Conservation (phyloP, 352 stramenopile species). For the Phytophthora cryptogea region DNA sequence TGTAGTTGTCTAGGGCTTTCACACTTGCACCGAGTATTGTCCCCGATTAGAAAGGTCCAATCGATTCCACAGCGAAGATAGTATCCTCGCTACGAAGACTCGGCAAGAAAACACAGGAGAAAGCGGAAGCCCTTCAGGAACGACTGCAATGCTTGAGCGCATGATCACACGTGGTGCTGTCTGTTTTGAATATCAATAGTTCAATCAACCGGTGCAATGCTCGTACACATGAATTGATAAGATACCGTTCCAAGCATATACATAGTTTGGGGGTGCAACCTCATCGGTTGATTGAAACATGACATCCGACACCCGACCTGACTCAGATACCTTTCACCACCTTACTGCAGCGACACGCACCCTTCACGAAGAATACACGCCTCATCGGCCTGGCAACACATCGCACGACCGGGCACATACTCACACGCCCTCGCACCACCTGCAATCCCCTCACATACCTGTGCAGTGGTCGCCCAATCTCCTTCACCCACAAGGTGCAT, state of each 20-base stretch:
- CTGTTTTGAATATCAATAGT: too few species aligned
- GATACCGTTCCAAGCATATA: not conserved
- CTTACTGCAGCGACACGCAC: slow-evolving; percentile 45
- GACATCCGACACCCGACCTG: too few species aligned
- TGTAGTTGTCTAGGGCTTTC: not conserved
- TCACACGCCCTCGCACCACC: slow-evolving; percentile 61
- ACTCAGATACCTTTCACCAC: not conserved
- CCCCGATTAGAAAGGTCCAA: not conserved
- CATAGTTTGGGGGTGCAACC: not conserved
- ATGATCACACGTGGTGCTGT: too few species aligned
- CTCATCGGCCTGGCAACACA: slow-evolving; percentile 76
- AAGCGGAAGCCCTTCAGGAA: too few species aligned
- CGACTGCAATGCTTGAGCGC: too few species aligned
- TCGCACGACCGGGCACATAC: slow-evolving; percentile 62
- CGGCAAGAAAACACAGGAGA: too few species aligned
- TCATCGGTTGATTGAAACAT: too few species aligned
- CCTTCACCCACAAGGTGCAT: slow-evolving; percentile 47
- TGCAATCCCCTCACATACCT: slow-evolving; percentile 39
- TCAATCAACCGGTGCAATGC: too few species aligned
- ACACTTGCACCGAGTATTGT: not conserved
- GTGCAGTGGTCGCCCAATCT: slow-evolving; percentile 39
- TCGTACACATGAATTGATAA: too few species aligned
- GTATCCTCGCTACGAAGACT: too few species aligned
- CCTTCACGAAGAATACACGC: slow-evolving; percentile 67
- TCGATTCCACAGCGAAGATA: too few species aligned